phyloP scores from a whole-genome alignment of 78 protist species.

The Mastigamoeba balamuthi region DNA sequence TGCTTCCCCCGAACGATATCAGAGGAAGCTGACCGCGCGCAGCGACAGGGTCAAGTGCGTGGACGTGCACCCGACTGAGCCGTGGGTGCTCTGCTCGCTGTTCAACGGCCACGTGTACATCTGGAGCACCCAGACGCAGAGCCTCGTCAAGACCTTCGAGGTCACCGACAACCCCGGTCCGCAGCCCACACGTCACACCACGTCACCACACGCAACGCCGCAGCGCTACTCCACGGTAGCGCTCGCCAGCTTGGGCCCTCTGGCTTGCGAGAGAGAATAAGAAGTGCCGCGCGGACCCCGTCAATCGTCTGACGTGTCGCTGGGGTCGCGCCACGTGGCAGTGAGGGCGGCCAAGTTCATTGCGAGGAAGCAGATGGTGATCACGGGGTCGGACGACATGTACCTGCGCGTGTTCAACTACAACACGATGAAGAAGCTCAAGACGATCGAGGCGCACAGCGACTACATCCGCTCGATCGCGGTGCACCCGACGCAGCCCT shows the following conservation, averaged over 20 bases:
- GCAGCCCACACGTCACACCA: no score
- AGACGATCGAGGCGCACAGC: conserved; percentile 86
- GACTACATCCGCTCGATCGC: conserved; percentile 94
- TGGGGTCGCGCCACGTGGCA: conserved; percentile 27
- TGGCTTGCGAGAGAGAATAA: no score
- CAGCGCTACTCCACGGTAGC: neutral
- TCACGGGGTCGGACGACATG: conserved; percentile 88
- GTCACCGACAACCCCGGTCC: conserved; percentile 65
- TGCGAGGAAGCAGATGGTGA: conserved; percentile 92
- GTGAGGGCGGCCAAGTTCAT: conserved; percentile 86
- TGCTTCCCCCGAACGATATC: neutral
- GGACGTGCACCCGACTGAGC: conserved; percentile 96
- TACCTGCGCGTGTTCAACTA: conserved; percentile 85
- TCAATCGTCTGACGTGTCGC: neutral
- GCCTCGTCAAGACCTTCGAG: conserved; percentile 87
- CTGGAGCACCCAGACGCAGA: conserved; percentile 87
- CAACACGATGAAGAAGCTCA: conserved; percentile 92
- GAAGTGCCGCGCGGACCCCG: no score
- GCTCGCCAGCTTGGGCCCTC: neutral
- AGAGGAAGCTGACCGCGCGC: conserved; percentile 76
- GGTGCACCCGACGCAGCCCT: conserved; percentile 92
- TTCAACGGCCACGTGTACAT: conserved; percentile 89
- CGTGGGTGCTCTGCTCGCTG: conserved; percentile 84
- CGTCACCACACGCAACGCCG: neutral
- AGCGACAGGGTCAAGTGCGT: conserved; percentile 96